Percentiles rank a stretch among this genome's conserved stretches.
Evolutionary conservation across 2,329 filamentous ascomycete species (phyloP).

Genomic region (Sporothrix inflata): DNA sequence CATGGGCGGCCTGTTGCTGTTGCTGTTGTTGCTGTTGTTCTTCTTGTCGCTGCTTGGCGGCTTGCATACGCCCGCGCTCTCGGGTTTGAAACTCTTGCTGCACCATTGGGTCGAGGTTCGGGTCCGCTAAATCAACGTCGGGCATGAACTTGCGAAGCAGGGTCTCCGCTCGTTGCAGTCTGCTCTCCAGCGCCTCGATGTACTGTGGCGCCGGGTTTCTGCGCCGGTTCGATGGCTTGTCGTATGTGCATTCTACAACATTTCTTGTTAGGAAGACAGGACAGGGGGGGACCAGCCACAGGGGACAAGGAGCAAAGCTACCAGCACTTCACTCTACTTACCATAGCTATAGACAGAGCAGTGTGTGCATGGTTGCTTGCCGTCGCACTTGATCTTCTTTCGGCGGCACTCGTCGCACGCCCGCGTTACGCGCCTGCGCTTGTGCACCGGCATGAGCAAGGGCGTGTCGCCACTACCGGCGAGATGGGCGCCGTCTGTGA

Average conservation of each 20-base stretch:
- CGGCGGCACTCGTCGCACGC: conserved; percentile 82
- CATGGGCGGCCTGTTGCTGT: not conserved
- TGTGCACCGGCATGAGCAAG: conserved; percentile 65
- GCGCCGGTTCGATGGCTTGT: conserved; percentile 89
- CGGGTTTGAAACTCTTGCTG: conserved; percentile 68
- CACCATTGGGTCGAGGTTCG: conserved; percentile 75
- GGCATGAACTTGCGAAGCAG: conserved; percentile 80
- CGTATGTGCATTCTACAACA: conserved; percentile 82
- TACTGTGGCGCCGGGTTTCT: conserved; percentile 92
- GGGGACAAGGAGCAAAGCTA: not conserved
- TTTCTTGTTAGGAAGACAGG: not conserved
- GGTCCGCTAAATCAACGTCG: conserved; percentile 82
- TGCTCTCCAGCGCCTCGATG: conserved; percentile 83
- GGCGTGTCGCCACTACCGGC: conserved; percentile 39
- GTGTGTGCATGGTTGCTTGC: conserved; percentile 88
- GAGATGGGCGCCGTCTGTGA: conserved; percentile 18
- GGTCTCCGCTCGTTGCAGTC: conserved; percentile 80
- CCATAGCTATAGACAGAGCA: conserved; percentile 99
- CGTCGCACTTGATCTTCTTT: conserved; percentile 88
- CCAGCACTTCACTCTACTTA: not conserved
- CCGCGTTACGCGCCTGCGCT: conserved; percentile 75
- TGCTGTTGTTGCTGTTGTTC: conserved; percentile 36
- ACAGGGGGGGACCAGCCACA: not conserved
- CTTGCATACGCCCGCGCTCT: conserved; percentile 54
- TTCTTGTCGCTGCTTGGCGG: conserved; percentile 47